Conservation (phyloP, 208 protist species). For the Porcisia hertigi region DNA sequence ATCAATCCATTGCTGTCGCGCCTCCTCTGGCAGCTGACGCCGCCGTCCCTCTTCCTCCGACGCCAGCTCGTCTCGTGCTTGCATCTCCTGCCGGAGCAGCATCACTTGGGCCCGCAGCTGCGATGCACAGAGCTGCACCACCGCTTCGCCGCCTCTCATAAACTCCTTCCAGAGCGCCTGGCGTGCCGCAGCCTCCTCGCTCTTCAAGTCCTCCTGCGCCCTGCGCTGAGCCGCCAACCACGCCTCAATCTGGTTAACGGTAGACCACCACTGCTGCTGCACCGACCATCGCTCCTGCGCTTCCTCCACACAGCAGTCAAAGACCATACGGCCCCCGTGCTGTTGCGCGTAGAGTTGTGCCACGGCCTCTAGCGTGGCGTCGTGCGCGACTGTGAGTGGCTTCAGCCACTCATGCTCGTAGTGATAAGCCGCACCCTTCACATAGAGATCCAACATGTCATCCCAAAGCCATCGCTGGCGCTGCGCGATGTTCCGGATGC, state of each 20-base stretch:
- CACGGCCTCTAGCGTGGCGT: constrained; percentile 35
- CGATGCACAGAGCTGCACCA: constrained; percentile 29
- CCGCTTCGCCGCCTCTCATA: constrained; percentile 20
- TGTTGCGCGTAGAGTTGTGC: constrained; percentile 37
- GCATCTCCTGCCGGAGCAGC: constrained; percentile 24
- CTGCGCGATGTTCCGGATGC: constrained; percentile 22
- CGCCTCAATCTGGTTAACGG: constrained; percentile 31
- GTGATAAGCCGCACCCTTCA: constrained; percentile 34
- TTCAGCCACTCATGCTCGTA: constrained; percentile 47
- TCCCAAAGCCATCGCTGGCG: constrained; percentile 50
- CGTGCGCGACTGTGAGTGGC: constrained; percentile 39
- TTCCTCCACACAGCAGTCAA: constrained; percentile 47
- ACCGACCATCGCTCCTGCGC: constrained; percentile 43
- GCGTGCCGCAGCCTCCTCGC: constrained; percentile 27
- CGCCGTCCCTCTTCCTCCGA: constrained; percentile 9
- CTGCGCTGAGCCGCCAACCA: constrained; percentile 33
- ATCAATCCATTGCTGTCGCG: constrained; percentile 15
- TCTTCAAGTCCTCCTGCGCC: constrained; percentile 22
- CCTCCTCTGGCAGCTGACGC: constrained; percentile 12
- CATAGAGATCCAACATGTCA: constrained; percentile 47
- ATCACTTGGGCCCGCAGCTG: constrained; percentile 30
- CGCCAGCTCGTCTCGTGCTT: constrained; percentile 18
- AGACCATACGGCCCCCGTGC: constrained; percentile 43
- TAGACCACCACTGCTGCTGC: constrained; percentile 35
- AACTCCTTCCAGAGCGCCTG: constrained; percentile 30